Evolutionary conservation across 2,329 filamentous ascomycete genomes (phyloP), one percentile per base, ranked within the genome.

Genomic region (Fusarium protoensiforme): DNA sequence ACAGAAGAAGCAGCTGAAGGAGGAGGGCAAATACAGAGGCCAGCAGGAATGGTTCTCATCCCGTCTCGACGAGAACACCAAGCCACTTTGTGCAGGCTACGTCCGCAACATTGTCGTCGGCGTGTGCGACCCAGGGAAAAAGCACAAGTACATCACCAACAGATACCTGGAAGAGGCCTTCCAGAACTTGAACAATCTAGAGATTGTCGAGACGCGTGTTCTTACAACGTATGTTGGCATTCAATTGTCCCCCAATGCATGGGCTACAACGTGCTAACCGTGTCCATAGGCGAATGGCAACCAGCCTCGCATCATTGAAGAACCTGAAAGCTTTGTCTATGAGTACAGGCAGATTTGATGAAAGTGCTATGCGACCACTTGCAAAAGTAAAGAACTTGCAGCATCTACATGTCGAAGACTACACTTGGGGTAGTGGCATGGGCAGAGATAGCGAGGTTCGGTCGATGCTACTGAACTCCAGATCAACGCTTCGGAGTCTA

Each of bases 81-180:
- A 48, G 18, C 71, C 76, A 4, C 18, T 48, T 2, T 62, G 69
- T 38, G 56, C 68, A 27, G 18, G 46, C 5, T 64, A 43, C 10
- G 64, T 75, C 1, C 65, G 54, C 3, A 68, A 75, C 22, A 48
- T 75, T 1, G 31, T 67, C 0, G 18, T 78, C 6, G 59, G 61
- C 2, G 60, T 54, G 7, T 18, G 46, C 1, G 60, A 66, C 27
- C 72, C 68, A 1, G 71, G 65, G 0, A 27, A 18, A 18, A 75
- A 73, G 4, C 72, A 77, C 11, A 14, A 27, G 22, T 56, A 38
- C 7, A 71, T 77, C 9, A 56, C 72, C 10, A 10, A 65, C 3
- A 62, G 70, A 51, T 78, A 77, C 11, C 4, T 70, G 1, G 73
- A 78, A 16, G 76, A 77, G 46, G 60, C 65, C 0, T 35, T 78